Evolutionary conservation across 2,329 filamentous ascomycete genomes (phyloP), one percentile per base, ranked within the genome.

Genomic region (Verticillium nonalfalfae): DNA sequence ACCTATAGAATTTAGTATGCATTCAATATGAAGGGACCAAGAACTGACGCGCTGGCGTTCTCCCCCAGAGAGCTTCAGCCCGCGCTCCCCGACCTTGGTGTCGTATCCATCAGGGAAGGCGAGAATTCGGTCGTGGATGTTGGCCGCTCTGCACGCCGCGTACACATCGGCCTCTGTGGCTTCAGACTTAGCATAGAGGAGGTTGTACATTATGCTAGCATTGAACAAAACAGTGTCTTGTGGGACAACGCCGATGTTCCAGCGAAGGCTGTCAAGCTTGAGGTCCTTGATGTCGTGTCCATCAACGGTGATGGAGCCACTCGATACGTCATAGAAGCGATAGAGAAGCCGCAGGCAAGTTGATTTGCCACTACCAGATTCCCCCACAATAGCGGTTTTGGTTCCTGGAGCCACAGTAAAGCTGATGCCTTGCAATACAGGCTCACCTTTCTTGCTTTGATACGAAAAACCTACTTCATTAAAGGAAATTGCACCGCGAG

Each of bases 51-150:
- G 78, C 68, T 87, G 84, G 26, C 84, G 80, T 71, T 87, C 83
- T 15, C 84, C 84, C n/a, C 84, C 84, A 1, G 83, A 86, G 6
- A 87, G 72, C 54, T 77, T 81, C 61, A 82, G 72, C 9, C 81
- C 81, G 4, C 81, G 77, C 64, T 84, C 81, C 61, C 81, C 81
- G 39, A 84, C 81, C 65, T 77, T 79, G 40, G 81, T 84, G 26
- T 76, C 68, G 66, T 84, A 85, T 2, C 80, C 80, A 57, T 84
- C 79, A 0, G 80, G 77, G 63, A 84, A 84, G 5, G 76, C 73
- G 63, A 81, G 72, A 60, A 85, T 83, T 36, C 81, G 77, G 11
- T 84, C 80, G 65, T 85, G 82, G 38, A 85, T 84, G 50, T 81
- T 81, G 9, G 82, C 82, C 0, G 79, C 78, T 63, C 76, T 78